Evolutionary conservation across 768 basidiomycete genomes (phyloP).

Genomic region (Amanita muscaria): DNA sequence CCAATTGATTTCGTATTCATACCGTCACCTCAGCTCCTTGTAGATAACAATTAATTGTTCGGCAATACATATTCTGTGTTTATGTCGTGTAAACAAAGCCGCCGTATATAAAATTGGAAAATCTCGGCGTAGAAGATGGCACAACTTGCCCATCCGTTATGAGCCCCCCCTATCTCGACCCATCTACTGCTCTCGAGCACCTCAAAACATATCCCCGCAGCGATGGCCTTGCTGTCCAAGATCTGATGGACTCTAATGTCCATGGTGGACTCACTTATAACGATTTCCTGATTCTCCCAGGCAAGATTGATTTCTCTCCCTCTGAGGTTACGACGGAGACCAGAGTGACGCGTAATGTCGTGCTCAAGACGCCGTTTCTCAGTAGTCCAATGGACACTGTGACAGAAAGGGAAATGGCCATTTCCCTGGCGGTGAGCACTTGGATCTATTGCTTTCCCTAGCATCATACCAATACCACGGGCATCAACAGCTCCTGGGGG

Average conservation of each 20-base stretch:
- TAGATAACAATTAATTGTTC: too few relatives aligned
- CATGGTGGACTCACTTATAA: constrained; percentile 97
- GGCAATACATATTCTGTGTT: not conserved
- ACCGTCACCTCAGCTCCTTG: constrained; percentile 9
- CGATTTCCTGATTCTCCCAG: constrained; percentile 90
- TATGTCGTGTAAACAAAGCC: not conserved
- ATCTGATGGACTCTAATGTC: constrained; percentile 81
- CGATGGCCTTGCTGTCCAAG: constrained; percentile 79
- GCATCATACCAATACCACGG: constrained; percentile 1
- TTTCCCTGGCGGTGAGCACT: constrained; percentile 74
- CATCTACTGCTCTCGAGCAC: constrained; percentile 64
- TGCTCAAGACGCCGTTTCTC: constrained; percentile 91
- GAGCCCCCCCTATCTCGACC: constrained; percentile 40
- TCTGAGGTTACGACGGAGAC: constrained; percentile 75
- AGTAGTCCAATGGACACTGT: constrained; percentile 99
- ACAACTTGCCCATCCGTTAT: constrained; percentile 2
- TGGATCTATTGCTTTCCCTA: constrained; percentile 9
- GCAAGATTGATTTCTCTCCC: constrained; percentile 91
- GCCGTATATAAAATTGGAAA: not conserved
- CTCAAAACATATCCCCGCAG: constrained; percentile 58
- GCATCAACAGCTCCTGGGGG: constrained; percentile 65
- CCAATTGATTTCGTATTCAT: constrained; percentile 10
- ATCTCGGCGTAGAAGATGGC: not conserved
- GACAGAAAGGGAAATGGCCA: constrained; percentile 91
- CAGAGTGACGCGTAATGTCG: constrained; percentile 83